phyloP scores from a whole-genome alignment of 176 grass and related monocot genomes.

The Paspalum notatum region DNA sequence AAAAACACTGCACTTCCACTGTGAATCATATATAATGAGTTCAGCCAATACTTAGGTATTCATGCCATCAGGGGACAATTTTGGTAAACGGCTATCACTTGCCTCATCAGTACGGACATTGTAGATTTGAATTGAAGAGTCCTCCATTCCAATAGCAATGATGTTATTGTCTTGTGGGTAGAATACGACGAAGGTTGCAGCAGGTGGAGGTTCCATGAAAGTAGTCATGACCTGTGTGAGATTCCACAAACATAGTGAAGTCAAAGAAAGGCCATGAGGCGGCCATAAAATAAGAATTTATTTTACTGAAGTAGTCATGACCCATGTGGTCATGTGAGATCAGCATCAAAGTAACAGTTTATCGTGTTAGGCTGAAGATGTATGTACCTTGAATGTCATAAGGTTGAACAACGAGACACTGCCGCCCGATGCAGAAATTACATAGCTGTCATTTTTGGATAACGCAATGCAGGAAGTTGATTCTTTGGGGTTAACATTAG shows the following conservation, averaged over 20 bases:
- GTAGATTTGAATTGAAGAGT: constrained; percentile 67
- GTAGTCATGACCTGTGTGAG: constrained; percentile 54
- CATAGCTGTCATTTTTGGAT: constrained; percentile 53
- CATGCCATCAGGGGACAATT: too few relatives aligned
- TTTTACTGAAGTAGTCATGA: background rate
- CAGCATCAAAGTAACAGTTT: too few relatives aligned
- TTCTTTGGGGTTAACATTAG: constrained; percentile 65
- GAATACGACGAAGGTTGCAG: constrained; percentile 55
- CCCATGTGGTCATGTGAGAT: too few relatives aligned
- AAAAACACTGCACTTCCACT: too few relatives aligned
- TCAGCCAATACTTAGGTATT: background rate
- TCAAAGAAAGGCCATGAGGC: background rate
- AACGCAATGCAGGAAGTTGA: constrained; percentile 78
- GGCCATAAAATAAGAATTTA: background rate
- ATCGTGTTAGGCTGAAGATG: too few relatives aligned
- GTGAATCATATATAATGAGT: too few relatives aligned
- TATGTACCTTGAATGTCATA: constrained; percentile 69
- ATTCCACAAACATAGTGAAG: background rate
- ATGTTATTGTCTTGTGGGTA: constrained; percentile 67
- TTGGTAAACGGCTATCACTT: background rate
- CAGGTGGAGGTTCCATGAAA: constrained; percentile 63
- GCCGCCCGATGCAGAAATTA: constrained; percentile 94
- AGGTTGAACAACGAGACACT: too few relatives aligned
- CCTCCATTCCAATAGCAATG: constrained; percentile 68
- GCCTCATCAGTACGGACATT: constrained; percentile 65